These are phyloP conservation scores for Megacollybia platyphylla DNA, from an alignment of 1,284 basidiomycete genomes.

Conservation along the genomic window DNA sequence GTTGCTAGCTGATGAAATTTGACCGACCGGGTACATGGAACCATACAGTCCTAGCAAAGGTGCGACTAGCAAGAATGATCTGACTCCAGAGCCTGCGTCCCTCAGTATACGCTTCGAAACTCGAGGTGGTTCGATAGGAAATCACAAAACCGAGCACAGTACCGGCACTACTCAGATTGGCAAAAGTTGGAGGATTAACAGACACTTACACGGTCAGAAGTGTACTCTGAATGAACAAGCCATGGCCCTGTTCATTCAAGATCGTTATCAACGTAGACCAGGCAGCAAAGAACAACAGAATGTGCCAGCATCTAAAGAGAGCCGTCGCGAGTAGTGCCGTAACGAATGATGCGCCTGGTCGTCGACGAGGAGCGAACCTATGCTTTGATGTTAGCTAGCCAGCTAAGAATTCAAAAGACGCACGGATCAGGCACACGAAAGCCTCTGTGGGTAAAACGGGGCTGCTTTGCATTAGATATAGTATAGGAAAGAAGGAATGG, in stretches of 20 bases:
- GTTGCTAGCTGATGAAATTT: not conserved
- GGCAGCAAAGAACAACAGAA: slow-evolving; percentile 45
- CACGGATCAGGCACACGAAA: too few species aligned
- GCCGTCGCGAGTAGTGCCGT: slow-evolving; percentile 38
- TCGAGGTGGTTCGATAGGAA: slow-evolving; percentile 60
- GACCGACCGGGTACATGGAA: slow-evolving; percentile 46
- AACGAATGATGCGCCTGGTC: too few species aligned
- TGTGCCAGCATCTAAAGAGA: slow-evolving; percentile 56
- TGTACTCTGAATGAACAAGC: slow-evolving; percentile 32
- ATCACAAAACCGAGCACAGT: slow-evolving; percentile 58
- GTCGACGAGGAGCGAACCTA: too few species aligned
- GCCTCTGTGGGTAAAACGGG: too few species aligned
- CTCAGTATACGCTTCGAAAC: slow-evolving; percentile 67
- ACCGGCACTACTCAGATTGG: slow-evolving; percentile 28
- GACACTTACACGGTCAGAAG: slow-evolving; percentile 46
- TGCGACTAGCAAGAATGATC: slow-evolving; percentile 47
- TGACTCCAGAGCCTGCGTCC: slow-evolving; percentile 60
- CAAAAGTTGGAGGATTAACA: not conserved
- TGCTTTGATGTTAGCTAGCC: too few species aligned
- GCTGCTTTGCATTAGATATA: too few species aligned
- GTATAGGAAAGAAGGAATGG: too few species aligned
- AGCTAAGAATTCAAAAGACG: too few species aligned
- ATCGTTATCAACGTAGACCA: slow-evolving; percentile 45
- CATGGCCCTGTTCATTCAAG: slow-evolving; percentile 32
- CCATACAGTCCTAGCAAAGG: slow-evolving; percentile 46